Conservation (phyloP, 108 stramenopile species). For the Nitzschia sp. region DNA sequence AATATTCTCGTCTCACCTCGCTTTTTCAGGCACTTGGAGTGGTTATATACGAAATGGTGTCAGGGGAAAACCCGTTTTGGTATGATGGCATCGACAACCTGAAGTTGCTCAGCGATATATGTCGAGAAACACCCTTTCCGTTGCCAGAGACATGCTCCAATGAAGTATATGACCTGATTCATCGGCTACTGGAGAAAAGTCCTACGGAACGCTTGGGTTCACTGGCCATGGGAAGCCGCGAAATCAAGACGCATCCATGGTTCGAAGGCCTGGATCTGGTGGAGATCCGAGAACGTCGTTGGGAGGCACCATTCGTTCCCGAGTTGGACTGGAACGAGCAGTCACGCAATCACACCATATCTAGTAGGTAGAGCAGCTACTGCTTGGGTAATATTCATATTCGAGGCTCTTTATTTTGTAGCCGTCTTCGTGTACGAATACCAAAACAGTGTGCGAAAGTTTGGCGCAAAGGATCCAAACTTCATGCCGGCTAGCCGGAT, state of each 20-base stretch:
- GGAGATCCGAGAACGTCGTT: conserved; percentile 39
- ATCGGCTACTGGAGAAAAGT: conserved; percentile 44
- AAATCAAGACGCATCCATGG: conserved; percentile 17
- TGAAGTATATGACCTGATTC: conserved; percentile 43
- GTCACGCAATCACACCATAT: too few relatives aligned
- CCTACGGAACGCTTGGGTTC: conserved; percentile 52
- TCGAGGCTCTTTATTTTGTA: too few relatives aligned
- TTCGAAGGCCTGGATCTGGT: conserved; percentile 54
- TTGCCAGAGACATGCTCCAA: conserved; percentile 37
- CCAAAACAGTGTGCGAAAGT: too few relatives aligned
- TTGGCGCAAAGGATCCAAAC: too few relatives aligned
- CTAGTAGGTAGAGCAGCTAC: too few relatives aligned
- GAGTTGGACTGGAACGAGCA: neutral
- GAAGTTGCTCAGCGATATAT: conserved; percentile 73
- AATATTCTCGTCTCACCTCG: neutral
- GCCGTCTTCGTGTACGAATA: too few relatives aligned
- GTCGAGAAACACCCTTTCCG: conserved; percentile 47
- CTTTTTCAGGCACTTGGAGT: conserved; percentile 66
- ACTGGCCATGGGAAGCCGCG: conserved; percentile 22
- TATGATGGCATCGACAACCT: conserved; percentile 63
- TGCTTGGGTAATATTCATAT: too few relatives aligned
- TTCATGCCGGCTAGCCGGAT: too few relatives aligned
- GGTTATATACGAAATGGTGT: conserved; percentile 76
- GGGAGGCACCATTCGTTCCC: conserved; percentile 84
- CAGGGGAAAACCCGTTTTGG: conserved; percentile 69